phyloP scores from a whole-genome alignment of 73 alveolate species.

The Effrenium voratum region DNA sequence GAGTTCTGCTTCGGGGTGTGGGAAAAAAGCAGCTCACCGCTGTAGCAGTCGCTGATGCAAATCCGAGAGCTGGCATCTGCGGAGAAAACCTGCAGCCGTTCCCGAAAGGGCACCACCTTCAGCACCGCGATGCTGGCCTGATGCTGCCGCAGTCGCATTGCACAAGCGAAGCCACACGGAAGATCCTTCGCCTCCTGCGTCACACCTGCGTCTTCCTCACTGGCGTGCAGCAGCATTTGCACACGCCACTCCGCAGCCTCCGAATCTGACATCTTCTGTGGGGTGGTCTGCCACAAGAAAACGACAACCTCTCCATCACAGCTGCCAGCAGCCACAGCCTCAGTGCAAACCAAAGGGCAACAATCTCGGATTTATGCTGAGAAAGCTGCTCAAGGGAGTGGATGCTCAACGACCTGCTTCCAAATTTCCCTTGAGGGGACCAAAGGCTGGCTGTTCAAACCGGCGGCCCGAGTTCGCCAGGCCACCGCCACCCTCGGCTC shows the following conservation, averaged over 20 bases:
- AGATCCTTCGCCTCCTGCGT: background rate
- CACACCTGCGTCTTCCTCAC: background rate
- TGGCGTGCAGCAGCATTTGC: slow-evolving; percentile 7
- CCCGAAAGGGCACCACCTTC: background rate
- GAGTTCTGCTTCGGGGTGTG: background rate
- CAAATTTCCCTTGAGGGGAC: too few relatives aligned
- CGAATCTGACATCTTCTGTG: background rate
- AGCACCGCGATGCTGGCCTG: slow-evolving; percentile 10
- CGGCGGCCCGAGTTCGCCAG: too few relatives aligned
- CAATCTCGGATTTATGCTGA: too few relatives aligned
- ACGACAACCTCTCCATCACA: slow-evolving; percentile 41
- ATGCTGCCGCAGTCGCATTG: slow-evolving; percentile 70
- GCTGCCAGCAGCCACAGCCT: slow-evolving; percentile 45
- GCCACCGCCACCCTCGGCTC: too few relatives aligned
- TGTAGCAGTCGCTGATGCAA: slow-evolving; percentile 29
- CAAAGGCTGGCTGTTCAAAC: too few relatives aligned
- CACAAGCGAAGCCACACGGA: slow-evolving; percentile 53
- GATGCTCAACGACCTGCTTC: too few relatives aligned
- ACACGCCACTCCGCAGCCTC: slow-evolving; percentile 66
- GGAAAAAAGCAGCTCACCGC: slow-evolving; percentile 38
- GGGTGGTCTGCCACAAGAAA: slow-evolving; percentile 29
- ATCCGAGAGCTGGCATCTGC: slow-evolving; percentile 23
- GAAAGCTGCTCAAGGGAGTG: too few relatives aligned
- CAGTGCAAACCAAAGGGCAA: background rate
- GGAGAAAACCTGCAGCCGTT: slow-evolving; percentile 12